Percentiles rank a stretch among this genome's conserved stretches.
Evolutionary conservation across 352 stramenopile species (phyloP).

Genomic region (Pythium phragmitis): DNA sequence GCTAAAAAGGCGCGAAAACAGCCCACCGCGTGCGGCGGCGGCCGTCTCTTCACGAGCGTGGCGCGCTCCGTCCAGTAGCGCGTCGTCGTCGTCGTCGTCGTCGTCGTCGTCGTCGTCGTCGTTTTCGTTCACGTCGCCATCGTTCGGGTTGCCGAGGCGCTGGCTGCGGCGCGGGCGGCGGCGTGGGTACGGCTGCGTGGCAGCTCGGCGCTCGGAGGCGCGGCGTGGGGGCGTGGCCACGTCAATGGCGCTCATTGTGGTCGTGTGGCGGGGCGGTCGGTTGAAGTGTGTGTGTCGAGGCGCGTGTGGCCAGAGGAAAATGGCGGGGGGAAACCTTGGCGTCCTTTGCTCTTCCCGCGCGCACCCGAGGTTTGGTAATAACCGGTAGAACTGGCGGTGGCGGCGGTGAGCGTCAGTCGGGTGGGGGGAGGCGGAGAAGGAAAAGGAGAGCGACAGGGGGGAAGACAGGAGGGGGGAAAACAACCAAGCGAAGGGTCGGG

Average conservation of each 20-base stretch:
- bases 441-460: slow-evolving; percentile 9
- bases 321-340: slow-evolving; percentile 11
- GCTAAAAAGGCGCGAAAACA: slow-evolving; percentile 63
- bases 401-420: slow-evolving; percentile 17
- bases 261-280: background rate
- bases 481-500: slow-evolving; percentile 11
- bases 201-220: slow-evolving; percentile 14
- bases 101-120: slow-evolving; percentile 7
- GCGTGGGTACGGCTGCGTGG: slow-evolving; percentile 27
- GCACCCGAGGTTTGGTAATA: slow-evolving; percentile 23
- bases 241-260: slow-evolving; percentile 26
- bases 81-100: slow-evolving; percentile 8
- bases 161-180: slow-evolving; percentile 32
- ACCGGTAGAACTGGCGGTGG: slow-evolving; percentile 27
- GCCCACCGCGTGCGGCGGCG: slow-evolving; percentile 15
- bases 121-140: slow-evolving; percentile 24
- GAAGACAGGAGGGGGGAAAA: slow-evolving; percentile 4
- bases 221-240: slow-evolving; percentile 5
- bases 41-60: slow-evolving; percentile 2
- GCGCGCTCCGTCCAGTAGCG: background rate
- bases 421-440: slow-evolving; percentile 16
- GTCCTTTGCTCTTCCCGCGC: slow-evolving; percentile 20
- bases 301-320: slow-evolving; percentile 8
- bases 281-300: background rate
- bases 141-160: slow-evolving; percentile 32